Conservation (phyloP, 163 green algal species). For the Smithsoniella earleae region DNA sequence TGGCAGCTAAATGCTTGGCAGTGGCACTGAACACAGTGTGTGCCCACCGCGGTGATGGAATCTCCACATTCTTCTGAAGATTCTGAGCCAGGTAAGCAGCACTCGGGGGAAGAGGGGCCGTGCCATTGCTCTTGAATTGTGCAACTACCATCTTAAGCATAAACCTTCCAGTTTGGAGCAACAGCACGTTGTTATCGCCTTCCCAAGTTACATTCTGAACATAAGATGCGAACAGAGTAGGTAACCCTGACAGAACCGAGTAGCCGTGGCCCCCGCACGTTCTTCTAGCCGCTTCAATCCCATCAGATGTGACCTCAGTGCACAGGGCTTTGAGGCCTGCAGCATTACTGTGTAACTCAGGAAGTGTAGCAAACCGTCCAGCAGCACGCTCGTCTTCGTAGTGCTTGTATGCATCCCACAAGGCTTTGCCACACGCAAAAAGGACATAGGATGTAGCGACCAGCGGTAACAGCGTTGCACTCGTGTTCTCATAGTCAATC, state of each 20-base stretch:
- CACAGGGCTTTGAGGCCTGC: constrained; percentile 71
- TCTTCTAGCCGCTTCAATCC: constrained; percentile 52
- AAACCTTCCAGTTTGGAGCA: constrained; percentile 57
- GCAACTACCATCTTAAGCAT: constrained; percentile 59
- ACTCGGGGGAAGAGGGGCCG: too few species aligned
- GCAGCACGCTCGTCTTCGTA: constrained; percentile 43
- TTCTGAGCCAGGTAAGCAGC: too few species aligned
- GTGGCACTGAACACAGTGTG: constrained; percentile 30
- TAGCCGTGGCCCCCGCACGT: constrained; percentile 81
- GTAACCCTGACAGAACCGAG: constrained; percentile 69
- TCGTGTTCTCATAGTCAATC: constrained; percentile 91
- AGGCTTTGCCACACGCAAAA: constrained; percentile 75
- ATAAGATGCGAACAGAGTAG: constrained; percentile 68
- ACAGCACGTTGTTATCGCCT: constrained; percentile 84
- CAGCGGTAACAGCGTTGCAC: constrained; percentile 74
- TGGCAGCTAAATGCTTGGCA: not conserved
- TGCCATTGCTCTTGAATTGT: too few species aligned
- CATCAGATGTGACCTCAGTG: constrained; percentile 56
- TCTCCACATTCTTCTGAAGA: not conserved
- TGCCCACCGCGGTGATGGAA: not conserved
- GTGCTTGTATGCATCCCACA: constrained; percentile 62
- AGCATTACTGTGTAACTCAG: constrained; percentile 82
- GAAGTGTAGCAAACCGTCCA: constrained; percentile 55
- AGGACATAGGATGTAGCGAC: constrained; percentile 77
- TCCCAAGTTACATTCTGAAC: constrained; percentile 91